A percentile compares a stretch with the other conserved stretches of the same genome.
These are phyloP conservation scores for Sutorius eximius DNA, from an alignment of 1,284 basidiomycete species.

Conservation along the genomic window DNA sequence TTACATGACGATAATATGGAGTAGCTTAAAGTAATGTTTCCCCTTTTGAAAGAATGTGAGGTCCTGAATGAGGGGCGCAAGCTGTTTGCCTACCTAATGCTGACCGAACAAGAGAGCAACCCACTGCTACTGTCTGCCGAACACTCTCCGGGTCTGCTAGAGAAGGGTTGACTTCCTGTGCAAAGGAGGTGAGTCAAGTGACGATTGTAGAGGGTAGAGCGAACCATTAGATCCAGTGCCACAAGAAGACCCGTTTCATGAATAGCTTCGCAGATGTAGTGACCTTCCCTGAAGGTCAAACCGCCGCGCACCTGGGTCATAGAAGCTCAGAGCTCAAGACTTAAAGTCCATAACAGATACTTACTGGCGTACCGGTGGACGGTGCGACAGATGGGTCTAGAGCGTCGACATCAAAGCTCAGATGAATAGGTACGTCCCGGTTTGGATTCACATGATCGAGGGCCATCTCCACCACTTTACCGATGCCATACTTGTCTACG, in stretches of 20 bases:
- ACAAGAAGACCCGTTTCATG: constrained; percentile 93
- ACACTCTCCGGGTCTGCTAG: constrained; percentile 74
- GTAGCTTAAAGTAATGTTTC: constrained; percentile 29
- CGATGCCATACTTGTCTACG: constrained; percentile 96
- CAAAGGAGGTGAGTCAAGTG: constrained; percentile 6
- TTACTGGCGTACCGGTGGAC: constrained; percentile 89
- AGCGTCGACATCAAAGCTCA: constrained; percentile 97
- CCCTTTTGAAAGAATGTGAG: constrained; percentile 24
- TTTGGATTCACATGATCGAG: constrained; percentile 90
- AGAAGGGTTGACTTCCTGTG: constrained; percentile 94
- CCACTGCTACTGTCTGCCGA: constrained; percentile 88
- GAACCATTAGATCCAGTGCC: constrained; percentile 88
- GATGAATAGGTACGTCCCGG: constrained; percentile 83
- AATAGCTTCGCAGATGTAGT: constrained; percentile 95
- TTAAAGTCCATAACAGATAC: constrained; percentile 15
- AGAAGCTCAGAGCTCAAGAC: constrained; percentile 1
- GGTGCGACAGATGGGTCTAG: constrained; percentile 93
- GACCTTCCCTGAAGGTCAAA: constrained; percentile 94
- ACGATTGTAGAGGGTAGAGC: constrained; percentile 19
- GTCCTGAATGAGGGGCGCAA: not conserved
- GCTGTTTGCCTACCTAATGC: constrained; percentile 71
- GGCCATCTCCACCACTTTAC: constrained; percentile 93
- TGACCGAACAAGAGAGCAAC: constrained; percentile 88
- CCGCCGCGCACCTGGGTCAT: constrained; percentile 80
- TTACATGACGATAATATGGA: constrained; percentile 1